Evolutionary conservation across 768 basidiomycete species (phyloP).

Genomic region (Stropharia rugosoannulata): DNA sequence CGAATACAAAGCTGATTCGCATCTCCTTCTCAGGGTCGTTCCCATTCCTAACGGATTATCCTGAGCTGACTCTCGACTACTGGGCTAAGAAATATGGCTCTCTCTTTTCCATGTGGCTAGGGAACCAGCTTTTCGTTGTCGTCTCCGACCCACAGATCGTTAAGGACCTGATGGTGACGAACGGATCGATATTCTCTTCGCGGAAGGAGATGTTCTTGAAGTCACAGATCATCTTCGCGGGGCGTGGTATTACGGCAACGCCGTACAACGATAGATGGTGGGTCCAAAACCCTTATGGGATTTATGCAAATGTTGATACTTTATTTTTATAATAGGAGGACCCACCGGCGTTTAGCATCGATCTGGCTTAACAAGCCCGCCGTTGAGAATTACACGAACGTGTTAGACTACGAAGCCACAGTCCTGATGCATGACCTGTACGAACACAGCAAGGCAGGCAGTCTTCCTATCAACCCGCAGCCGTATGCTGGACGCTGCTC

Average conservation of each 20-base stretch:
- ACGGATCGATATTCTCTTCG: constrained; percentile 45
- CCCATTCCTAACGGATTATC: constrained; percentile 38
- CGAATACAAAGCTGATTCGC: background rate
- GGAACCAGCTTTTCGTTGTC: constrained; percentile 46
- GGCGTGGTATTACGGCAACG: constrained; percentile 43
- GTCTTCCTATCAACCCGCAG: constrained; percentile 35
- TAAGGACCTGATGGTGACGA: constrained; percentile 42
- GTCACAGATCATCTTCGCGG: constrained; percentile 39
- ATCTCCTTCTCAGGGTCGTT: constrained; percentile 27
- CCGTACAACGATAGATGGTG: constrained; percentile 44
- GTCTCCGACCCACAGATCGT: constrained; percentile 43
- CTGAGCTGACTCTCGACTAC: constrained; percentile 38
- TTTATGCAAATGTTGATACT: background rate
- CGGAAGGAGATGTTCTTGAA: constrained; percentile 47
- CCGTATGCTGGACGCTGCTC: constrained; percentile 38
- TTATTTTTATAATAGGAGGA: constrained; percentile 30
- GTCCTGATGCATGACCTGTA: constrained; percentile 38
- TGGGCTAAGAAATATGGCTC: constrained; percentile 45
- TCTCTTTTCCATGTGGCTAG: constrained; percentile 45
- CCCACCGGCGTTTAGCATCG: constrained; percentile 40
- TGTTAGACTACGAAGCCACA: constrained; percentile 38
- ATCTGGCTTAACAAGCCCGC: constrained; percentile 31
- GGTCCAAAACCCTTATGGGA: background rate
- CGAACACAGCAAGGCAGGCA: constrained; percentile 28
- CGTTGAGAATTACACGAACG: constrained; percentile 32